These are phyloP conservation scores for Ramaria sp. DNA, from an alignment of 768 basidiomycete genomes.

Conservation along the genomic window DNA sequence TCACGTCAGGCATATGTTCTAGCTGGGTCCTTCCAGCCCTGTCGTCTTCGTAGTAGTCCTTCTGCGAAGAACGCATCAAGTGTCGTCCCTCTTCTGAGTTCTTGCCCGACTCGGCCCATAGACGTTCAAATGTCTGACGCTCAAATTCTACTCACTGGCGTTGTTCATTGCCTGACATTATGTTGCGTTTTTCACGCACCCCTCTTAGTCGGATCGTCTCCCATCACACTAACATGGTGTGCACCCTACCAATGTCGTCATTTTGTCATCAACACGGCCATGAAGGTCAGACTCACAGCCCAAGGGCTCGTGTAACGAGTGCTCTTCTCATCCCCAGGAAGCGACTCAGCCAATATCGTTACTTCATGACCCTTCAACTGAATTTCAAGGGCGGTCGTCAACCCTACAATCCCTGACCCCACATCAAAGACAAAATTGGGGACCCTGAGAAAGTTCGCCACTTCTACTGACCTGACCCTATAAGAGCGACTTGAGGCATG, in stretches of 20 bases:
- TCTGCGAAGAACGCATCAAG: neutral
- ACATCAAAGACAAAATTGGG: neutral
- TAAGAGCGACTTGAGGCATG: constrained; percentile 7
- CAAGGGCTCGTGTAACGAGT: constrained; percentile 72
- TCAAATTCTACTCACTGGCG: neutral
- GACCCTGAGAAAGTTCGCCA: neutral
- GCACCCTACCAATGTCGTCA: constrained; percentile 44
- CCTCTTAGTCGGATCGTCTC: constrained; percentile 40
- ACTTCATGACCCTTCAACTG: constrained; percentile 59
- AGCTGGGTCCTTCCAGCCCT: constrained; percentile 2
- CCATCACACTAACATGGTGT: constrained; percentile 58
- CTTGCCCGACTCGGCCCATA: neutral
- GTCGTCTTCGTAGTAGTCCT: constrained; percentile 1
- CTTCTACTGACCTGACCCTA: constrained; percentile 8
- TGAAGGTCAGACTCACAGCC: constrained; percentile 43
- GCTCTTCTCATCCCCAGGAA: constrained; percentile 65
- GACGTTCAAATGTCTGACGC: constrained; percentile 1
- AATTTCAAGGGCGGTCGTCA: constrained; percentile 63
- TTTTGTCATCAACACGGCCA: neutral
- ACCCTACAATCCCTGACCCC: constrained; percentile 57
- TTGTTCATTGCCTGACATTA: neutral
- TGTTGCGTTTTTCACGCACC: constrained; percentile 25
- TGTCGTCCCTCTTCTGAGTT: constrained; percentile 1
- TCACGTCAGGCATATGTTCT: constrained; percentile 9
- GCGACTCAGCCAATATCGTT: constrained; percentile 55